Percentiles rank a stretch among this genome's conserved stretches.
Evolutionary conservation across 139 green algal species (phyloP).

Genomic region (Picochlorum sp.): DNA sequence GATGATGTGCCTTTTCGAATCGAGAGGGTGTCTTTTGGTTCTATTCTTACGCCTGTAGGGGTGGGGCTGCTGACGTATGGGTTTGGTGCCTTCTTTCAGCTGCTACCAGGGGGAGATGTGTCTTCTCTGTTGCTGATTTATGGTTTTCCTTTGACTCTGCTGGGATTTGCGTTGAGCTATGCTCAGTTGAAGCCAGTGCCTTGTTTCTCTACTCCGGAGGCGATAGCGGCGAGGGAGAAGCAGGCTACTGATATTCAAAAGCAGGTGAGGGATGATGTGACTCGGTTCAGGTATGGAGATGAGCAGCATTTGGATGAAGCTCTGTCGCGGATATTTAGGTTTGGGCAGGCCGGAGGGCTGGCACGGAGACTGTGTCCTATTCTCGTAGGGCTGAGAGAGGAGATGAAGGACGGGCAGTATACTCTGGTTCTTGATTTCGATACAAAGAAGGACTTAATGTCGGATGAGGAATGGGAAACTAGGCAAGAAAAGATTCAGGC

Average conservation of each 20-base stretch:
- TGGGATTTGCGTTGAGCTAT: constrained; percentile 90
- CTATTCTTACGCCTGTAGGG: constrained; percentile 70
- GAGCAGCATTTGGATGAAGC: constrained; percentile 97
- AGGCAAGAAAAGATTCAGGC: constrained; percentile 66
- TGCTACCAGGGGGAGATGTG: constrained; percentile 78
- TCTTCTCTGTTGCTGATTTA: constrained; percentile 92
- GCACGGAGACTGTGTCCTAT: constrained; percentile 52
- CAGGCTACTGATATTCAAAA: constrained; percentile 95
- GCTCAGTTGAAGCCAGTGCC: constrained; percentile 73
- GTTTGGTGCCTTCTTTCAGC: constrained; percentile 87
- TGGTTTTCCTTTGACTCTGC: constrained; percentile 87
- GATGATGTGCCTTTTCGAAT: constrained; percentile 17
- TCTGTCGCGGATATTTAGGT: constrained; percentile 80
- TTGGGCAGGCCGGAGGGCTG: constrained; percentile 55
- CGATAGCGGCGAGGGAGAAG: constrained; percentile 53
- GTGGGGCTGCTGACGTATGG: constrained; percentile 66
- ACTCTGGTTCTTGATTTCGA: constrained; percentile 71
- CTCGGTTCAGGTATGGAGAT: constrained; percentile 84
- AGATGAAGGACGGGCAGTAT: constrained; percentile 40
- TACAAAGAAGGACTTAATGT: constrained; percentile 40
- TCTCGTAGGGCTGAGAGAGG: constrained; percentile 75
- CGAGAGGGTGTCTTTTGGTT: constrained; percentile 59
- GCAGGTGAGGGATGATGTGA: constrained; percentile 73
- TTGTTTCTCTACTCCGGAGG: constrained; percentile 57
- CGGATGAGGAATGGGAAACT: constrained; percentile 48